phyloP scores from a whole-genome alignment of 2,329 filamentous ascomycete genomes.

The Penicillium sclerotigenum region DNA sequence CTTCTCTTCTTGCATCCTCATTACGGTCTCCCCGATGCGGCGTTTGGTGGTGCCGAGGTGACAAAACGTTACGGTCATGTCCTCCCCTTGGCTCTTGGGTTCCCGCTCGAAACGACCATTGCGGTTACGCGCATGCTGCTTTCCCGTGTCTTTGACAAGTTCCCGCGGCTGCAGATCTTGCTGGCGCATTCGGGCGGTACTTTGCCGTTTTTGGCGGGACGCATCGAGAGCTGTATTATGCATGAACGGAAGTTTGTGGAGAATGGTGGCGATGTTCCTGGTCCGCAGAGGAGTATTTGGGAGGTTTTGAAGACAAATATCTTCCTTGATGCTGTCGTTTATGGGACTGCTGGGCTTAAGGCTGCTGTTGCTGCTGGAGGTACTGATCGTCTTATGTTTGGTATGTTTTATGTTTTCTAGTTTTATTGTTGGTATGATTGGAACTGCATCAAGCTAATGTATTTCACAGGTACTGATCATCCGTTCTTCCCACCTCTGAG shows the following conservation, averaged over 20 bases:
- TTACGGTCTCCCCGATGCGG: slow-evolving; percentile 76
- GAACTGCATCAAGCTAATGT: slow-evolving; percentile 2
- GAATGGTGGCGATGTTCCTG: slow-evolving; percentile 59
- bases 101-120: slow-evolving; percentile 90
- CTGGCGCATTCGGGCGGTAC: slow-evolving; percentile 87
- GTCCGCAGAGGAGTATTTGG: slow-evolving; percentile 59
- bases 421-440: not conserved
- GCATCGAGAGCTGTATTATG: slow-evolving; percentile 81
- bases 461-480: slow-evolving; percentile 41
- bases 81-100: slow-evolving; percentile 77
- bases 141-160: slow-evolving; percentile 78
- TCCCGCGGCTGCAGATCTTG: slow-evolving; percentile 66
- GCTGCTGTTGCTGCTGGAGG: slow-evolving; percentile 71
- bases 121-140: slow-evolving; percentile 83
- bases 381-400: slow-evolving; percentile 42
- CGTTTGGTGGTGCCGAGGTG: slow-evolving; percentile 74
- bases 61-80: slow-evolving; percentile 78
- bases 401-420: slow-evolving; percentile 28
- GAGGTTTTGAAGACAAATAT: slow-evolving; percentile 70
- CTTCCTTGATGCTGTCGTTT: slow-evolving; percentile 70
- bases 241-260: slow-evolving; percentile 75
- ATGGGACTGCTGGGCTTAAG: slow-evolving; percentile 58
- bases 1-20: slow-evolving; percentile 86
- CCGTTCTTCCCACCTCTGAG: slow-evolving; percentile 46
- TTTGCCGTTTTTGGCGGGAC: slow-evolving; percentile 79